Base-by-base conservation (phyloP, 2,329 filamentous ascomycete species). In the Calycina herbarum region DNA sequence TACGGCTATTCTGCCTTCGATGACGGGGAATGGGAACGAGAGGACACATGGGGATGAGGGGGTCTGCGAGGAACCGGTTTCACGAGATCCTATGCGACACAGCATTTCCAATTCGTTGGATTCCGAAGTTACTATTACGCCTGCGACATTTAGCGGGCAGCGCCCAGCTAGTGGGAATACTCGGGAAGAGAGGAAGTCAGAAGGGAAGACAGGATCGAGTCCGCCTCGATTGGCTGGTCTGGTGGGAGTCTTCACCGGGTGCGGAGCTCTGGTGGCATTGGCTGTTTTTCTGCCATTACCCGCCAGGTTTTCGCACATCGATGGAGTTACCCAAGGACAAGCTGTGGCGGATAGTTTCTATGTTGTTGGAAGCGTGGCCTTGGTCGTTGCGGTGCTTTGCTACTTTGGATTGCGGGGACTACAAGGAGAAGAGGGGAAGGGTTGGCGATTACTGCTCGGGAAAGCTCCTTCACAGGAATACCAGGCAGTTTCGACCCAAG, bases 241-340 rank as follows among this genome's bases (percentile, higher is more conserved):
- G 61, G 95, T 99, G 5, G 95, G 95, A 4, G 82, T 97, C 66
- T 96, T 96, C 76, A 97, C 95, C 7, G 95, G 95, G 29, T 92
- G 92, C 73, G 95, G 95, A 67, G 95, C 95, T 15, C 83, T 99
- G 5, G 83, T 99, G 4, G 93, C 95, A 11, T 81, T 99, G 35
- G 78, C 82, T 0, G 74, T 95, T 40, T 98, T 99, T 75, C 83
- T 99, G 15, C 95, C 94, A 5, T 84, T 99, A 20, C 95, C 95
- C 0, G 90, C 93, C 1, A 85, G 85, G 40, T 96, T 98, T 74
- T 83, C 83, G 31, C 86, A 89, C 73, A 82, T 88, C 33, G 82
- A 88, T 51, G 92, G 90, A n/a, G 82, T 90, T 10, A 90, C 89
- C 0, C 88, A 90, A 24, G 88, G 86, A 1, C 80, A 90, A 70